These are phyloP conservation scores for Bipolaris sorokiniana DNA, from an alignment of 2,329 filamentous ascomycete genomes.

Conservation along the genomic window DNA sequence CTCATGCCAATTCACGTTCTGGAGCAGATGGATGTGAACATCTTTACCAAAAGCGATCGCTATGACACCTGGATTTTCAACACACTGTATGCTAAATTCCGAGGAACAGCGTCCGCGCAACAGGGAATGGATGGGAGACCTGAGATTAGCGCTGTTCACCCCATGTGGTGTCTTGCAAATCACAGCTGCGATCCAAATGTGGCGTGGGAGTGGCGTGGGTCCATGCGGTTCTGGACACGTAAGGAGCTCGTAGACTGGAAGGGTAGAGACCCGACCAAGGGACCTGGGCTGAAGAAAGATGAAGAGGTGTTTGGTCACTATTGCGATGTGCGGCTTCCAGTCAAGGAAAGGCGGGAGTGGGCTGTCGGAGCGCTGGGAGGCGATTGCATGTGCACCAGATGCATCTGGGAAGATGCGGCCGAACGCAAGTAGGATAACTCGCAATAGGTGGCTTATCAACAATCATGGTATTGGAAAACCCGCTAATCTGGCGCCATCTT, in stretches of 20 bases:
- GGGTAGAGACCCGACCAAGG: slow-evolving; percentile 37
- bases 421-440: slow-evolving; percentile 6
- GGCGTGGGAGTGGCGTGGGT: slow-evolving; percentile 87
- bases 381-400: slow-evolving; percentile 84
- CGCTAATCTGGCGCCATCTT: background rate
- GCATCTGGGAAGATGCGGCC: slow-evolving; percentile 67
- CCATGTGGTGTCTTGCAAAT: slow-evolving; percentile 95
- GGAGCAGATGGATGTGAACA: slow-evolving; percentile 83
- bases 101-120: slow-evolving; percentile 84
- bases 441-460: background rate
- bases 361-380: slow-evolving; percentile 86
- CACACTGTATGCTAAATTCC: slow-evolving; percentile 89
- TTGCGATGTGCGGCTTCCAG: slow-evolving; percentile 80
- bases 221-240: slow-evolving; percentile 72
- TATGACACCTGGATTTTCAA: slow-evolving; percentile 87
- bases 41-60: slow-evolving; percentile 62
- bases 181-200: slow-evolving; percentile 97
- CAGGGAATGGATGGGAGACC: slow-evolving; percentile 75
- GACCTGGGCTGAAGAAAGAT: slow-evolving; percentile 72
- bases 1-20: slow-evolving; percentile 76
- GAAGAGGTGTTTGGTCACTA: slow-evolving; percentile 95
- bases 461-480: background rate
- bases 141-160: slow-evolving; percentile 91
- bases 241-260: slow-evolving; percentile 62
- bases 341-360: slow-evolving; percentile 86